Percentiles rank a stretch among this genome's conserved stretches.
Conservation (phyloP, 129 eudicot species). For the Mikania micrantha region DNA sequence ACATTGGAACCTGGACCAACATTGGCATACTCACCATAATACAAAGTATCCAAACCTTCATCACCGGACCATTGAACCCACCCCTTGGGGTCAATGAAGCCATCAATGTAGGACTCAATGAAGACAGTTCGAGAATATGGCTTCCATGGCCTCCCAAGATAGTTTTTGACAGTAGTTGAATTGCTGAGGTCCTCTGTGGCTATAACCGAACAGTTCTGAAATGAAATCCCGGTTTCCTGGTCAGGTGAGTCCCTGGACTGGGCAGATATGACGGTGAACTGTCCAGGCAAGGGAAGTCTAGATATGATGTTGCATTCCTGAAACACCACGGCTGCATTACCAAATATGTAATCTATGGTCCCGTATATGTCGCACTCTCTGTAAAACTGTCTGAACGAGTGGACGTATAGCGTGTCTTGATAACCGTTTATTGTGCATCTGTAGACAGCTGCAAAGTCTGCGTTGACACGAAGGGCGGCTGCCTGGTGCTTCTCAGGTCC, state of each 20-base stretch:
- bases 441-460: conserved; percentile 66
- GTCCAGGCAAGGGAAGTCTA: conserved; percentile 66
- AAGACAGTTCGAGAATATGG: conserved; percentile 54
- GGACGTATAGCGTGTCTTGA: conserved; percentile 84
- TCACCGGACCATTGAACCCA: conserved; percentile 69
- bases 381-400: conserved; percentile 82
- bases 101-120: conserved; percentile 68
- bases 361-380: conserved; percentile 86
- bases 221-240: conserved; percentile 62
- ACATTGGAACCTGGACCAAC: conserved; percentile 56
- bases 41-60: conserved; percentile 52
- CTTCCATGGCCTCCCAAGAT: conserved; percentile 85
- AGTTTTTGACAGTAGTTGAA: conserved; percentile 36
- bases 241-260: conserved; percentile 51
- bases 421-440: conserved; percentile 57
- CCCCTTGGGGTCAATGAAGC: conserved; percentile 51
- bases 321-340: conserved; percentile 80
- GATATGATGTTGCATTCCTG: conserved; percentile 76
- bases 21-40: conserved; percentile 74
- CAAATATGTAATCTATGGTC: conserved; percentile 82
- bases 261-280: conserved; percentile 73
- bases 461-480: conserved; percentile 78
- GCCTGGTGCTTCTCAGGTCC: conserved; percentile 87
- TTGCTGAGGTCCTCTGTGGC: conserved; percentile 51
- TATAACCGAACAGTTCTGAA: conserved; percentile 69